A percentile compares a stretch with the other conserved stretches of the same genome.
These are phyloP conservation scores for Pythium rhizo-oryzae DNA, from an alignment of 352 stramenopile species.

Conservation along the genomic window DNA sequence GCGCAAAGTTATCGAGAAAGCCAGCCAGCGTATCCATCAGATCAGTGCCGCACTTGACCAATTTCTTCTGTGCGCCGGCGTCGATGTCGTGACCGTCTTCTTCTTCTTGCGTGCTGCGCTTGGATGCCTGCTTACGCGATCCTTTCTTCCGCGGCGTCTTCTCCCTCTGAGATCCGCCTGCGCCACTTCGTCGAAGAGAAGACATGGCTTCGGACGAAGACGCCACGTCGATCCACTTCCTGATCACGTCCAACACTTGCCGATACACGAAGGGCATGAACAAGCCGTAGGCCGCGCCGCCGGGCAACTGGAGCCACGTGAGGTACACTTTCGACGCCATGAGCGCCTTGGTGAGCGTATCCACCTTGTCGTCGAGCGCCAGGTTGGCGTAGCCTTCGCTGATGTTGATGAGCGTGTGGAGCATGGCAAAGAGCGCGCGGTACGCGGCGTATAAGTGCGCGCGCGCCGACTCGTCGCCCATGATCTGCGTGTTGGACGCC, in stretches of 20 bases:
- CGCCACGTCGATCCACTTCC: slow-evolving; percentile 64
- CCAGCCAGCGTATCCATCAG: slow-evolving; percentile 59
- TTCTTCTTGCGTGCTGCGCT: slow-evolving; percentile 31
- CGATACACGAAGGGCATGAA: slow-evolving; percentile 89
- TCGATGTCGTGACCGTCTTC: slow-evolving; percentile 19
- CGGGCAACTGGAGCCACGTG: slow-evolving; percentile 77
- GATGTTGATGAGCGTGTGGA: slow-evolving; percentile 64
- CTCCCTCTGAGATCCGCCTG: slow-evolving; percentile 17
- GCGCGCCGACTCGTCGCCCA: slow-evolving; percentile 39
- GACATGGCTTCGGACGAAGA: slow-evolving; percentile 21
- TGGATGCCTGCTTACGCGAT: not conserved
- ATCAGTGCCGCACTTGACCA: slow-evolving; percentile 56
- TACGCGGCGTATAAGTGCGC: slow-evolving; percentile 49
- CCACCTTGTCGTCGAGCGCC: slow-evolving; percentile 36
- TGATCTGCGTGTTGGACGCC: slow-evolving; percentile 28
- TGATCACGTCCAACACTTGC: slow-evolving; percentile 77
- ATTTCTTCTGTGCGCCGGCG: slow-evolving; percentile 31
- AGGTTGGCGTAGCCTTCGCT: slow-evolving; percentile 56
- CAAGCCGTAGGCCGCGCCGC: slow-evolving; percentile 77
- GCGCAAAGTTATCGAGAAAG: slow-evolving; percentile 63
- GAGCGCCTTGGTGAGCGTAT: slow-evolving; percentile 58
- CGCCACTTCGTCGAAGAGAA: slow-evolving; percentile 4
- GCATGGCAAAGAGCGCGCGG: slow-evolving; percentile 60
- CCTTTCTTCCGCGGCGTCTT: slow-evolving; percentile 23
- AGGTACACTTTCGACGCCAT: slow-evolving; percentile 79